Conservation (phyloP, 2,329 filamentous ascomycete species). For the Alternaria sp. region DNA sequence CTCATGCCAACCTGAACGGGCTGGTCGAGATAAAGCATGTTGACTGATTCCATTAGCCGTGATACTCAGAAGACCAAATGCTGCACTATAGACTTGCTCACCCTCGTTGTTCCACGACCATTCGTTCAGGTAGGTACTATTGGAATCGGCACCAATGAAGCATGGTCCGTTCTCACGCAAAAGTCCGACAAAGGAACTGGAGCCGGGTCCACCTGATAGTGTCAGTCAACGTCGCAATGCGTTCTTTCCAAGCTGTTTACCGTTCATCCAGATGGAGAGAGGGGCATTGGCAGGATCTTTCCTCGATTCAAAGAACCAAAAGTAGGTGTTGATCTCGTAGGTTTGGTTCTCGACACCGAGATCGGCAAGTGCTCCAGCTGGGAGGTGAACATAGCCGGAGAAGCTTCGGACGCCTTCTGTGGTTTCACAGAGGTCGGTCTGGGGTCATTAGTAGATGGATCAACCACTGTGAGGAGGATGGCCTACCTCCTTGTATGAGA, state of each 20-base stretch:
- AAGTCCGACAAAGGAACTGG: constrained; percentile 48
- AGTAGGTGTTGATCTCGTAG: constrained; percentile 63
- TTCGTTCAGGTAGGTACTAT: constrained; percentile 59
- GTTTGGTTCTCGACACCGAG: constrained; percentile 47
- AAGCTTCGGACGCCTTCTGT: constrained; percentile 64
- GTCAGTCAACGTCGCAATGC: not conserved
- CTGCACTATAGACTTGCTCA: not conserved
- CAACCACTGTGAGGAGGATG: not conserved
- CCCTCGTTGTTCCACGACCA: constrained; percentile 67
- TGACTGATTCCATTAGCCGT: constrained; percentile 30
- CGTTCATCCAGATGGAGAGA: constrained; percentile 66
- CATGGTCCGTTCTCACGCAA: constrained; percentile 61
- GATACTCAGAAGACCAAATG: fast-evolving
- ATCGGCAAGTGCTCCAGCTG: constrained; percentile 53
- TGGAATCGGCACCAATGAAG: constrained; percentile 59
- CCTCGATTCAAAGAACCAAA: constrained; percentile 69
- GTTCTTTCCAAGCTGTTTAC: not conserved
- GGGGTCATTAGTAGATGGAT: not conserved
- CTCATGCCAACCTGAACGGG: constrained; percentile 64
- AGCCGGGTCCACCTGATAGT: constrained; percentile 59
- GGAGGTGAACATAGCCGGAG: constrained; percentile 66
- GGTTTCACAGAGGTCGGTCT: constrained; percentile 61
- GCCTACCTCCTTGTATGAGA: constrained; percentile 54
- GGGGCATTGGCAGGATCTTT: constrained; percentile 63
- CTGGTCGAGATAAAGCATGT: constrained; percentile 69